phyloP scores from a whole-genome alignment of 2,329 filamentous ascomycete genomes.

The Domatiomyces globalis region DNA sequence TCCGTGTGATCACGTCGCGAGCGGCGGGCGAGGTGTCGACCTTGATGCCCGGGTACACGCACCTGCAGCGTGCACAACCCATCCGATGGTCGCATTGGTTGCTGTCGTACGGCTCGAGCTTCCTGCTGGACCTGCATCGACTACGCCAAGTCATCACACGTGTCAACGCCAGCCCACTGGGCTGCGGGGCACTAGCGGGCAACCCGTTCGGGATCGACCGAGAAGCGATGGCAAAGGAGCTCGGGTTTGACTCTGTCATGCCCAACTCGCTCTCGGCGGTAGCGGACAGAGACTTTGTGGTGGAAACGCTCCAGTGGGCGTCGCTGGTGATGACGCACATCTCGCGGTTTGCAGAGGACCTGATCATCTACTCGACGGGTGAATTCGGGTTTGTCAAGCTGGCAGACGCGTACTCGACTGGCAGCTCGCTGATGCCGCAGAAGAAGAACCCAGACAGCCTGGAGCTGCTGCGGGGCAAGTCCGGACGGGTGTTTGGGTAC shows the following conservation, averaged over 20 bases:
- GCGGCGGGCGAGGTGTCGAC: conserved; percentile 62
- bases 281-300: conserved; percentile 66
- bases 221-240: conserved; percentile 62
- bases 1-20: conserved; percentile 53
- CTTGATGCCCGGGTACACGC: conserved; percentile 76
- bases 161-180: conserved; percentile 60
- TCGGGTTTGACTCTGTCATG: conserved; percentile 58
- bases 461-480: conserved; percentile 63
- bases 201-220: conserved; percentile 73
- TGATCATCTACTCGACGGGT: conserved; percentile 66
- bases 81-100: conserved; percentile 75
- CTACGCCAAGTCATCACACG: conserved; percentile 57
- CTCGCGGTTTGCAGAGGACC: conserved; percentile 67
- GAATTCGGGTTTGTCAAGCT: conserved; percentile 65
- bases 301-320: conserved; percentile 69
- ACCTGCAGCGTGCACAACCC: conserved; percentile 66
- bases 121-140: conserved; percentile 61
- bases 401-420: conserved; percentile 67
- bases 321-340: conserved; percentile 66
- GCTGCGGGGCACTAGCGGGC: conserved; percentile 63
- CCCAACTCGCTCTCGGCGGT: conserved; percentile 67
- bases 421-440: conserved; percentile 64
- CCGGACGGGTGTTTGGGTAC: conserved; percentile 62
- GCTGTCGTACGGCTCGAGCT: conserved; percentile 57
- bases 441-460: conserved; percentile 73